These are phyloP conservation scores for Gonium pectorale DNA, from an alignment of 139 green algal species.

Conservation along the genomic window DNA sequence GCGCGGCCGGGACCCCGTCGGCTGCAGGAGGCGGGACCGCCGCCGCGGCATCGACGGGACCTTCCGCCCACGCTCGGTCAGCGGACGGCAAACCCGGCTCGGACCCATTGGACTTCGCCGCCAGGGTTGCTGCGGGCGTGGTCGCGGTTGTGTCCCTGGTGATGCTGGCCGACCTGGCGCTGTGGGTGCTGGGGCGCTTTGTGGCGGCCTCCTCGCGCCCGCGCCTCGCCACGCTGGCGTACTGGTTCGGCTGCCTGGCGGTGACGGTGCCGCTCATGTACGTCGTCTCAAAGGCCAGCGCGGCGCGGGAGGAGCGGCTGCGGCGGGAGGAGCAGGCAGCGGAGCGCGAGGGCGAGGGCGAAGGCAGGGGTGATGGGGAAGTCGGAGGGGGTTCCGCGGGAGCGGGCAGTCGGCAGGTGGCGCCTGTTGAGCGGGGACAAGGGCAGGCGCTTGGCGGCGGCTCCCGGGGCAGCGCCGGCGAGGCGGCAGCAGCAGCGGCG, in stretches of 20 bases:
- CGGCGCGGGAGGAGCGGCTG: background rate
- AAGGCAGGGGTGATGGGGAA: background rate
- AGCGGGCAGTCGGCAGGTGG: too few species aligned
- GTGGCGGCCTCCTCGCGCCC: conserved; percentile 42
- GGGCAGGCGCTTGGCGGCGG: too few species aligned
- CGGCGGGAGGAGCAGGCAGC: background rate
- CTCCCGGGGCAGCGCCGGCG: background rate
- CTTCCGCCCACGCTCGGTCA: too few species aligned
- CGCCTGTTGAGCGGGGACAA: too few species aligned
- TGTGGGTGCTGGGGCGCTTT: conserved; percentile 60
- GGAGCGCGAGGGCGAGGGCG: background rate
- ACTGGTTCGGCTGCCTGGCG: conserved; percentile 69
- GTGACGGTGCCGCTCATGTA: conserved; percentile 66
- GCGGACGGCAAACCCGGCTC: too few species aligned
- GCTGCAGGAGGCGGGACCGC: too few species aligned
- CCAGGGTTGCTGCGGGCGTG: background rate
- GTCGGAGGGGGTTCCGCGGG: too few species aligned
- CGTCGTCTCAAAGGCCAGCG: conserved; percentile 28
- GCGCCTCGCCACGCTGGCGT: conserved; percentile 60
- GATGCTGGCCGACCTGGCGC: conserved; percentile 42
- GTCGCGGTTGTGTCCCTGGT: background rate
- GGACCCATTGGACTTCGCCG: too few species aligned
- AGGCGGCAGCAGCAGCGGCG: background rate
- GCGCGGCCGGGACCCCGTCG: too few species aligned
- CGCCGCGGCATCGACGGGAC: too few species aligned